Evolutionary conservation across 345 rosid species (phyloP), one percentile per base, ranked within the genome.

Genomic region (Eucalyptus albens): DNA sequence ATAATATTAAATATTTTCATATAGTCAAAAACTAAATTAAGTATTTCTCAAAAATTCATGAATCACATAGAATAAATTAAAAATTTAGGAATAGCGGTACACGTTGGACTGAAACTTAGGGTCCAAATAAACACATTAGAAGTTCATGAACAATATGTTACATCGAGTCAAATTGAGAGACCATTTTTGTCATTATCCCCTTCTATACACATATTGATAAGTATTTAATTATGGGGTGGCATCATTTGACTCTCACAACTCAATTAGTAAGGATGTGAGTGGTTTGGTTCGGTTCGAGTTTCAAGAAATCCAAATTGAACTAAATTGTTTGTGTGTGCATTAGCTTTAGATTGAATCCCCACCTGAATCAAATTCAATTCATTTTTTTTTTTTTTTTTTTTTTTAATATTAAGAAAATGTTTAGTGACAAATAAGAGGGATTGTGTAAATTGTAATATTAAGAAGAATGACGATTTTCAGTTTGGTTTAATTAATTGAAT

Each of bases 41-140:
- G 7, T 27, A 29, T 62, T 0, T 11, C 1, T 1, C 1, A 62
- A 62, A 62, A 62, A 14, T 12, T 27, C 31, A 27, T 6, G 0
- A 29, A 62, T 62, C 31, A 12, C 0, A 27, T 27, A 11, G 3
- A 60, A 60, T 60, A 60, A 26, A 60, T 27, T 11, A 60, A 60
- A 60, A 60, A 6, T 29, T 27, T 29, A 3, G 2, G 15, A 5
- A 27, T 0, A 14, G 0, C 0, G 3, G 0, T 27, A 27, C 8
- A 11, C 1, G 0, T 62, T 27, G 31, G 8, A 16, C 29, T 56
- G 0, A 56, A 56, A 24, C 3, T 56, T 8, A 56, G 3, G 2
- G 6, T 0, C 2, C 1, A 9, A 4, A 56, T 24, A 19, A 56
- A 56, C 6, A 5, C 27, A 56, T 56, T 24, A 24, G 6, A 22